Evolutionary conservation across 768 basidiomycete genomes (phyloP).

Genomic region (Suillus subluteus): DNA sequence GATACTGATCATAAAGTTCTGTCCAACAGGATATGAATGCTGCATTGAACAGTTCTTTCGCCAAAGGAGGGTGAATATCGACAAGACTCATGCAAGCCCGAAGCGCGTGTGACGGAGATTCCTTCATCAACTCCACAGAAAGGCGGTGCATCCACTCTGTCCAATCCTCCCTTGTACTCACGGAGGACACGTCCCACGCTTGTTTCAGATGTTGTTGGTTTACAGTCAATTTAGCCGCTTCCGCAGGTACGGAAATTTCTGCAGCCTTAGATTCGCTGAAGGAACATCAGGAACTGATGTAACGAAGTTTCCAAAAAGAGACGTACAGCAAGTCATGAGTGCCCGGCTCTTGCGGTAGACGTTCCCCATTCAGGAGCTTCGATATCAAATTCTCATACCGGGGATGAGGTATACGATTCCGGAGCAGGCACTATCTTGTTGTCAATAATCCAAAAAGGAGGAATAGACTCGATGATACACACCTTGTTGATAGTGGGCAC

Average conservation of each 20-base stretch:
- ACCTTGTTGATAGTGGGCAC: slow-evolving; percentile 98
- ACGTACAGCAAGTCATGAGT: slow-evolving; percentile 69
- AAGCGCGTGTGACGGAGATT: slow-evolving; percentile 97
- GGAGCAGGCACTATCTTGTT: slow-evolving; percentile 63
- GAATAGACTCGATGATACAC: slow-evolving; percentile 6
- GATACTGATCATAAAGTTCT: slow-evolving; percentile 94
- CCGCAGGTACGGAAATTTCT: slow-evolving; percentile 82
- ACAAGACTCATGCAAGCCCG: slow-evolving; percentile 95
- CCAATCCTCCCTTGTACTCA: slow-evolving; percentile 87
- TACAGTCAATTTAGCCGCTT: slow-evolving; percentile 86
- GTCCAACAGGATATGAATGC: slow-evolving; percentile 98
- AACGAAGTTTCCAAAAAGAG: slow-evolving; percentile 7
- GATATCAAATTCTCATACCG: slow-evolving; percentile 88
- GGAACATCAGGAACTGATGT: slow-evolving; percentile 21
- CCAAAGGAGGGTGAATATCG: slow-evolving; percentile 87
- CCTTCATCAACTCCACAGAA: slow-evolving; percentile 95
- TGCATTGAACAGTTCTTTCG: slow-evolving; percentile 95
- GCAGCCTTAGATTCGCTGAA: slow-evolving; percentile 63
- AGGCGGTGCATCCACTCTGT: slow-evolving; percentile 92
- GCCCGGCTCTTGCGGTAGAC: slow-evolving; percentile 83
- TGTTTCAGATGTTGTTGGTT: slow-evolving; percentile 98
- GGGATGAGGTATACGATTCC: slow-evolving; percentile 76
- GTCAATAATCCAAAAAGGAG: slow-evolving; percentile 7
- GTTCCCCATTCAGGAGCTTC: slow-evolving; percentile 90
- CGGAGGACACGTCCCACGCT: slow-evolving; percentile 88